Conservation (phyloP, 306 rosid genomes). For the Quercus mongolica region DNA sequence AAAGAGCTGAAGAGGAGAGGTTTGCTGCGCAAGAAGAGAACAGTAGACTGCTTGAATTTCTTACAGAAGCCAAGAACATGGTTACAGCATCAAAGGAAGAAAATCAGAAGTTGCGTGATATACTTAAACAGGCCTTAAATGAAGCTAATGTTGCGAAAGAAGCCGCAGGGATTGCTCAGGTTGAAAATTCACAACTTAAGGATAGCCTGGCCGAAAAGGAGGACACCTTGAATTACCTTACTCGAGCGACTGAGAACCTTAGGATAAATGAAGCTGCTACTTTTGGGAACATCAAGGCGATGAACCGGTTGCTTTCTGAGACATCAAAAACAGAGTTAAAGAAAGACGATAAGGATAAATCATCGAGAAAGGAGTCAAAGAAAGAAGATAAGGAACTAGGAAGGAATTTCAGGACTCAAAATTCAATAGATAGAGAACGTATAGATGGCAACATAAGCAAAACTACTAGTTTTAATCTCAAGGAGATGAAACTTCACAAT, state of each 20-base stretch:
- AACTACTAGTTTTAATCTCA: conserved; percentile 24
- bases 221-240: conserved; percentile 34
- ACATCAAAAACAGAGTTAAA: conserved; percentile 34
- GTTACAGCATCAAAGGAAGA: conserved; percentile 57
- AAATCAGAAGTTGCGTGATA: conserved; percentile 68
- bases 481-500: conserved; percentile 32
- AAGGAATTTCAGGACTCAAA: neutral
- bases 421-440: conserved; percentile 8
- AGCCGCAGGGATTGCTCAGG: conserved; percentile 69
- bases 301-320: conserved; percentile 58
- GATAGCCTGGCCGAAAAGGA: conserved; percentile 45
- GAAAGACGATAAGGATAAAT: conserved; percentile 36
- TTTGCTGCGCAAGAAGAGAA: conserved; percentile 42
- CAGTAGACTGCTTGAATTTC: conserved; percentile 24
- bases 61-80: conserved; percentile 38
- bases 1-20: conserved; percentile 68
- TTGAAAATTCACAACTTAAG: conserved; percentile 59
- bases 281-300: conserved; percentile 55
- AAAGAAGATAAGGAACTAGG: conserved; percentile 20
- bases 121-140: conserved; percentile 81
- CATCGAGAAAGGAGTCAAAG: conserved; percentile 12
- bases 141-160: conserved; percentile 83
- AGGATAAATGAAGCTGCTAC: conserved; percentile 63
- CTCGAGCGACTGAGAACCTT: conserved; percentile 55
- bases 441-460: conserved; percentile 14